A percentile compares a stretch with the other conserved stretches of the same genome.
phyloP scores from a whole-genome alignment of 257 asterid genomes.

The Coffea eugenioides region DNA sequence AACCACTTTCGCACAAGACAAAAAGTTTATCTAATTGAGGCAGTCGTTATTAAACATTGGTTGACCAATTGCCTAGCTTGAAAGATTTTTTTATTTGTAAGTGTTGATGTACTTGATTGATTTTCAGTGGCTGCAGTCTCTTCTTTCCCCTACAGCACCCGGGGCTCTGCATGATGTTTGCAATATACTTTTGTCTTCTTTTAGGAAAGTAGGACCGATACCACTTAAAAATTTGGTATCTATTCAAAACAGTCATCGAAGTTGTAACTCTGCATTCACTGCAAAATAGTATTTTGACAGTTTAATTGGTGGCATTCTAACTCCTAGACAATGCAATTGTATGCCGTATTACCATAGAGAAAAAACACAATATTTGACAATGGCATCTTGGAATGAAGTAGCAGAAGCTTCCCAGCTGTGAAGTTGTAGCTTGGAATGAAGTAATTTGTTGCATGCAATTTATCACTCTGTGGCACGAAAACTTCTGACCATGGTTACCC shows the following conservation, averaged over 20 bases:
- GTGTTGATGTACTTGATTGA: constrained; percentile 11
- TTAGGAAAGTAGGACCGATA: not conserved
- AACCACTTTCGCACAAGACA: constrained; percentile 14
- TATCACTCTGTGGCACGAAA: not conserved
- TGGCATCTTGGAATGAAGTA: not conserved
- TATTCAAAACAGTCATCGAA: not conserved
- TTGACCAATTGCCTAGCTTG: constrained; percentile 20
- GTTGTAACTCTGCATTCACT: not conserved
- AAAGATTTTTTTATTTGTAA: constrained; percentile 8
- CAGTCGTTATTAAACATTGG: not conserved
- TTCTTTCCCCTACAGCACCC: not conserved
- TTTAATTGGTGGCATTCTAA: not conserved
- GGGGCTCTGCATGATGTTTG: not conserved
- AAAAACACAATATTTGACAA: not conserved
- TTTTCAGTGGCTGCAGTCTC: not conserved
- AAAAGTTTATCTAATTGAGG: not conserved
- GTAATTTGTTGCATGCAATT: not conserved
- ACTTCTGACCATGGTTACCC: not conserved
- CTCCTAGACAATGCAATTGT: not conserved
- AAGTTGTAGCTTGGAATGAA: not conserved
- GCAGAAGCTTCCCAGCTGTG: not conserved
- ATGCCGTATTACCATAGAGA: not conserved
- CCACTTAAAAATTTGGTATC: not conserved
- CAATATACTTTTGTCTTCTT: not conserved
- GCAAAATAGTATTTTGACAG: not conserved